Evolutionary conservation across 495 filamentous ascomycete species (phyloP).

Genomic region (Aspergillus heteromorphus): DNA sequence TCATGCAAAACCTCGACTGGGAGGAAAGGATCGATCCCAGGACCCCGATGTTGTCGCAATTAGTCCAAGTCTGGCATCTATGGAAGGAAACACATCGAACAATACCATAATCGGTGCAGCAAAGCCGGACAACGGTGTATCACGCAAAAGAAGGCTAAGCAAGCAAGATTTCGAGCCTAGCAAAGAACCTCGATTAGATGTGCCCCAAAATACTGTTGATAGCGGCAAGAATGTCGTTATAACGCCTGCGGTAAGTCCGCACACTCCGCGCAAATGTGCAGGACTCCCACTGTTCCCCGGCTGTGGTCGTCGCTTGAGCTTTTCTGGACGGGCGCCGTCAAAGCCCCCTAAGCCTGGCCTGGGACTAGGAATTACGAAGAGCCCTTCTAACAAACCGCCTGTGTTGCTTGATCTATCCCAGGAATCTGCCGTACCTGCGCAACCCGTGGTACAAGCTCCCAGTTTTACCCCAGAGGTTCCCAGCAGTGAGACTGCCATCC

Average conservation of each 20-base stretch:
- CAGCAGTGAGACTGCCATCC: constrained; percentile 3
- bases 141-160: constrained; percentile 27
- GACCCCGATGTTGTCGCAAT: constrained; percentile 6
- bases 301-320: constrained; percentile 16
- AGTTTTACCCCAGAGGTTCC: constrained; percentile 5
- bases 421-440: background rate
- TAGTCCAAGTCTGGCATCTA: background rate
- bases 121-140: background rate
- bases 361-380: constrained; percentile 29
- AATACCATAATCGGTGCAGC: background rate
- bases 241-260: constrained; percentile 10
- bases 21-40: background rate
- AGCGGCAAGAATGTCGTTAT: background rate
- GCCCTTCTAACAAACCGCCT: constrained; percentile 17
- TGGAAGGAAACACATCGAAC: background rate
- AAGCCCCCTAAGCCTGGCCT: constrained; percentile 15
- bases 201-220: constrained; percentile 2
- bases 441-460: background rate
- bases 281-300: constrained; percentile 22
- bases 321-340: constrained; percentile 5
- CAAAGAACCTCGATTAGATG: constrained; percentile 25
- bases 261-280: constrained; percentile 9
- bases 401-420: constrained; percentile 5
- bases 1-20: too few species aligned
- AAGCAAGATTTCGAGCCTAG: constrained; percentile 12